These are phyloP conservation scores for Blastocystis sp. DNA, from an alignment of 352 stramenopile species.

Conservation along the genomic window DNA sequence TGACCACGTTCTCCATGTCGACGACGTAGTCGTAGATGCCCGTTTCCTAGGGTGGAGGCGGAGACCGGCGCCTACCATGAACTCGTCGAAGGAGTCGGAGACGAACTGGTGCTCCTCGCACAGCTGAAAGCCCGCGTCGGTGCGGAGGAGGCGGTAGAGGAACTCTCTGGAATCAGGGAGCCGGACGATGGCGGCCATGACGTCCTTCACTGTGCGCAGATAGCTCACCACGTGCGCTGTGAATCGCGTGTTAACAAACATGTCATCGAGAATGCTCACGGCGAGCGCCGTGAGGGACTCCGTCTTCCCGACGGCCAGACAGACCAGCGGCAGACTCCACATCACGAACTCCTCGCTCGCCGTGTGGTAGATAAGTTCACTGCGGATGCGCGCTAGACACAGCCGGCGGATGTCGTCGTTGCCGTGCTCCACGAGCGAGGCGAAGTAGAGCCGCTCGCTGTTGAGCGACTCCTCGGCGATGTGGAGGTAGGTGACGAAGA, in stretches of 20 bases:
- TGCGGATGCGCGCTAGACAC: conserved; percentile 31
- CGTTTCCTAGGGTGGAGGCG: background rate
- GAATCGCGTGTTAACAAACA: background rate
- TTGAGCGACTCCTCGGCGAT: background rate
- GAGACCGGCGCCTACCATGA: conserved; percentile 10
- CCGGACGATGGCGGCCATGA: background rate
- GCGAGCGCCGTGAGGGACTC: background rate
- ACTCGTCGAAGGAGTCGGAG: conserved; percentile 13
- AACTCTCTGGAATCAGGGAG: background rate
- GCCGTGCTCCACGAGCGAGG: conserved; percentile 20
- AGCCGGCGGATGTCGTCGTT: conserved; percentile 11
- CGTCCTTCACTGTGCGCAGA: background rate
- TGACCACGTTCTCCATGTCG: conserved; percentile 9
- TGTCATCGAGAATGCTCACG: conserved; percentile 16
- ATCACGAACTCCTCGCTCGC: conserved; percentile 57
- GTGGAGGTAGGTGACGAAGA: conserved; percentile 28
- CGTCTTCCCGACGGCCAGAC: background rate
- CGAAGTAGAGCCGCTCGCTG: background rate
- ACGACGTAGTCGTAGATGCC: conserved; percentile 55
- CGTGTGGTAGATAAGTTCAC: background rate
- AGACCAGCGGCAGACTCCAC: conserved; percentile 35
- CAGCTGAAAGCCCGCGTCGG: conserved; percentile 7
- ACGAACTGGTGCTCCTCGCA: conserved; percentile 10
- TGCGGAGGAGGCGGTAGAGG: background rate
- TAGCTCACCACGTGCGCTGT: conserved; percentile 28